Conservation (phyloP, 345 rosid species). For the Syzygium jambos region DNA sequence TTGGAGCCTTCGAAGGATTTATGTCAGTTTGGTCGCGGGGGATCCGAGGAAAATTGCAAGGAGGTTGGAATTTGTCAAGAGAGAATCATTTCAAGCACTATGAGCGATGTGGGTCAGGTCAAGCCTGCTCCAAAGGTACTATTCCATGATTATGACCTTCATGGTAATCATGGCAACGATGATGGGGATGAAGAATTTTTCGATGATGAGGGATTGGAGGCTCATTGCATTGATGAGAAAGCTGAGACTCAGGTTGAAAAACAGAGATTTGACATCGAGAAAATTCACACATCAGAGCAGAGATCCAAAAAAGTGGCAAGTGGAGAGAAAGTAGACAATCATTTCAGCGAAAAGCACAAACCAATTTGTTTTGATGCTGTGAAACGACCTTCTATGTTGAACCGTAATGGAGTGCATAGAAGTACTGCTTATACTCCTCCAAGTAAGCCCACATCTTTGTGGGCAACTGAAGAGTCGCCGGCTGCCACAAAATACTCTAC, state of each 20-base stretch:
- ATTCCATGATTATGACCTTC: background rate
- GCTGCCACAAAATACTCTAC: conserved; percentile 35
- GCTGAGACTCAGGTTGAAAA: conserved; percentile 27
- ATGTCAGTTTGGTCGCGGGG: conserved; percentile 1
- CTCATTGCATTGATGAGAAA: conserved; percentile 12
- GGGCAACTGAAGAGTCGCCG: conserved; percentile 35
- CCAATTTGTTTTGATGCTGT: conserved; percentile 1
- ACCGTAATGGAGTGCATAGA: background rate
- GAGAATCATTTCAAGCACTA: background rate
- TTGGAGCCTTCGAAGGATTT: conserved; percentile 15
- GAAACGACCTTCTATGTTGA: background rate
- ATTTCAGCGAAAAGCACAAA: conserved; percentile 30
- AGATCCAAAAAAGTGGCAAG: conserved; percentile 11
- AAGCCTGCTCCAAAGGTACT: background rate
- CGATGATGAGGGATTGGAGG: conserved; percentile 26
- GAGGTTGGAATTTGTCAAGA: conserved; percentile 40
- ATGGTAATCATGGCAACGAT: background rate
- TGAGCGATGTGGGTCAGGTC: conserved; percentile 25
- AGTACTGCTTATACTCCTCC: background rate
- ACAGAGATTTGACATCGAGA: conserved; percentile 36
- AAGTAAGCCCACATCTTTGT: conserved; percentile 12
- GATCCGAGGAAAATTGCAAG: conserved; percentile 33
- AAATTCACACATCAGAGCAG: conserved; percentile 28
- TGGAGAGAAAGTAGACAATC: conserved; percentile 14
- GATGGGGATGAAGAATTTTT: conserved; percentile 16